Conservation (phyloP, 176 grass and related monocot genomes). For the Cenchrus purpureus region DNA sequence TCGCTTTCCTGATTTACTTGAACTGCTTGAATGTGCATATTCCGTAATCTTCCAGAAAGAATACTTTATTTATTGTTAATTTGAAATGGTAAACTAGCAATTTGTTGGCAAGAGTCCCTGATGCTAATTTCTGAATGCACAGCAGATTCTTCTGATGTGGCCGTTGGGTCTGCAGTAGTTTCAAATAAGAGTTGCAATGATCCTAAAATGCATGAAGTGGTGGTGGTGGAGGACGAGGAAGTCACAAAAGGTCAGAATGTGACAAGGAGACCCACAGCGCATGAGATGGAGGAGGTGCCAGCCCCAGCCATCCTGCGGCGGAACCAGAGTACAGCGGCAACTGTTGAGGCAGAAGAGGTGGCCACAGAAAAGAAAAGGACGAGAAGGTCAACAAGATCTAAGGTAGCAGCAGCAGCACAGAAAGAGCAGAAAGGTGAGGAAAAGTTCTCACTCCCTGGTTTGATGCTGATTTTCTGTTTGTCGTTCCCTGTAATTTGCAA, state of each 20-base stretch:
- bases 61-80: not conserved
- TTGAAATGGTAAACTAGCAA: not conserved
- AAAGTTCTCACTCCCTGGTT: not conserved
- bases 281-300: not conserved
- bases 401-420: not conserved
- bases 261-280: not conserved
- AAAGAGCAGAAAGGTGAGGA: not conserved
- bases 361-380: not conserved
- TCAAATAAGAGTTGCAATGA: constrained; percentile 7
- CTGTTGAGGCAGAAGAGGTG: not conserved
- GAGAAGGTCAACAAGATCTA: constrained; percentile 14
- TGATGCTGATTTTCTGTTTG: not conserved
- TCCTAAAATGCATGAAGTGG: not conserved
- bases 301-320: not conserved
- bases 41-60: not conserved
- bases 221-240: not conserved
- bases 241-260: not conserved
- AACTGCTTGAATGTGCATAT: not conserved
- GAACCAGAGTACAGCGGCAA: not conserved
- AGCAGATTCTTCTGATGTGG: constrained; percentile 20
- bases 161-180: not conserved
- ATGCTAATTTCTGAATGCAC: not conserved
- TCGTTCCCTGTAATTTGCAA: not conserved
- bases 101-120: not conserved
- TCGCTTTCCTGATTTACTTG: not conserved